phyloP scores from a whole-genome alignment of 306 rosid species.

The Castanea crenata region DNA sequence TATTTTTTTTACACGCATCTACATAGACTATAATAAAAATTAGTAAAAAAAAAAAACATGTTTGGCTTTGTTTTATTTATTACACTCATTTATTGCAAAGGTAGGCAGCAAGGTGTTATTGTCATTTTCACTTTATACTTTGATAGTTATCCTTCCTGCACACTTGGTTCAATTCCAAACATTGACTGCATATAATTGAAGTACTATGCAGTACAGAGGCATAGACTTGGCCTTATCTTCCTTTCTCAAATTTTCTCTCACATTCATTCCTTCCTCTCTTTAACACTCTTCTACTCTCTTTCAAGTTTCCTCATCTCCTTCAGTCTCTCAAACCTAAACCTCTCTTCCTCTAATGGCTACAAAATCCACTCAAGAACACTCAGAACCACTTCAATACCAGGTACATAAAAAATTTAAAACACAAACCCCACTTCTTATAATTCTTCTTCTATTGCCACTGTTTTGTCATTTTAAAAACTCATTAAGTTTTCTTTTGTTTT shows the following conservation, averaged over 20 bases:
- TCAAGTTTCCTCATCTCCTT: conserved; percentile 5
- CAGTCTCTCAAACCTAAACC: neutral
- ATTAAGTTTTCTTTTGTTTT: conserved; percentile 1
- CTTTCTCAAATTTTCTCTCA: conserved; percentile 22
- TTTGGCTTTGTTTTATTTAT: neutral
- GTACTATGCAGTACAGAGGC: conserved; percentile 22
- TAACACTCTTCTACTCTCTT: neutral
- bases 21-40: too few species aligned
- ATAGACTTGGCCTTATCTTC: conserved; percentile 40
- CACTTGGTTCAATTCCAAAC: conserved; percentile 25
- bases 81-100: conserved; percentile 16
- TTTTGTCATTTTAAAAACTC: neutral
- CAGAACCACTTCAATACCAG: conserved; percentile 52
- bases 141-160: conserved; percentile 32
- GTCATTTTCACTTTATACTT: conserved; percentile 53
- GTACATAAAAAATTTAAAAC: conserved; percentile 14
- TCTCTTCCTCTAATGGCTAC: conserved; percentile 47
- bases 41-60: too few species aligned
- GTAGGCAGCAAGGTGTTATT: conserved; percentile 21
- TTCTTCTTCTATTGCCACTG: neutral
- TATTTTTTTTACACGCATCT: too few species aligned
- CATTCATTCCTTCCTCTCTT: conserved; percentile 19
- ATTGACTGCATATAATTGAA: neutral
- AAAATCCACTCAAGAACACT: conserved; percentile 26
- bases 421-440: neutral